A percentile compares a stretch with the other conserved stretches of the same genome.
Evolutionary conservation across 2,329 filamentous ascomycete species (phyloP).

Genomic region (Ophiostoma novo-ulmi): DNA sequence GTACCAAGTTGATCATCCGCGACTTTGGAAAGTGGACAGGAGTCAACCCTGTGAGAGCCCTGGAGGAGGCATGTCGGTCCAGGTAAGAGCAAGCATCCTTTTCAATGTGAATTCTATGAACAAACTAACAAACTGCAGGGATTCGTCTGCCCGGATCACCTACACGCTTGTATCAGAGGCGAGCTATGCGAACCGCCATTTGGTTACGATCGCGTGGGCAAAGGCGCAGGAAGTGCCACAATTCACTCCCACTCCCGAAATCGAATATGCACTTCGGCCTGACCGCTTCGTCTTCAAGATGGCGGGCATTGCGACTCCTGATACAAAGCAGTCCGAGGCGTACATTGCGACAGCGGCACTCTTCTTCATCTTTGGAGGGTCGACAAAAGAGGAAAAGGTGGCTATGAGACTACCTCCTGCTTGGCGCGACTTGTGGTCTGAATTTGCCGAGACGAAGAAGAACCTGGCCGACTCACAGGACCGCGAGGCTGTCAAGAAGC

Average conservation of each 20-base stretch:
- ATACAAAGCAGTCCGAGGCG: conserved; percentile 75
- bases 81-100: conserved; percentile 37
- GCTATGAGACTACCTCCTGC: conserved; percentile 69
- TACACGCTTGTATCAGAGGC: conserved; percentile 68
- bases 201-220: conserved; percentile 71
- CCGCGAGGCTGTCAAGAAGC: conserved; percentile 59
- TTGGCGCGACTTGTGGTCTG: conserved; percentile 82
- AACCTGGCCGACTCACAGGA: conserved; percentile 65
- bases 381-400: conserved; percentile 78
- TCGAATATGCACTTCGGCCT: conserved; percentile 45
- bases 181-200: conserved; percentile 69
- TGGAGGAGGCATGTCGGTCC: conserved; percentile 84
- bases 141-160: conserved; percentile 60
- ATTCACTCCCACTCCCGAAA: conserved; percentile 38
- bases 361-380: conserved; percentile 74
- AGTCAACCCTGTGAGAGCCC: conserved; percentile 64
- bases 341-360: conserved; percentile 77
- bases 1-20: conserved; percentile 57
- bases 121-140: conserved; percentile 33
- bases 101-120: neutral
- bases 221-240: conserved; percentile 57
- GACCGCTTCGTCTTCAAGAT: conserved; percentile 65
- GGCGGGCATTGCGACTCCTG: conserved; percentile 66
- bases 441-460: conserved; percentile 68
- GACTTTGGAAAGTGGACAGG: conserved; percentile 84